A percentile compares a stretch with the other conserved stretches of the same genome.
Conservation (phyloP, 2,329 filamentous ascomycete genomes). For the Thermomyces lanuginosus region DNA sequence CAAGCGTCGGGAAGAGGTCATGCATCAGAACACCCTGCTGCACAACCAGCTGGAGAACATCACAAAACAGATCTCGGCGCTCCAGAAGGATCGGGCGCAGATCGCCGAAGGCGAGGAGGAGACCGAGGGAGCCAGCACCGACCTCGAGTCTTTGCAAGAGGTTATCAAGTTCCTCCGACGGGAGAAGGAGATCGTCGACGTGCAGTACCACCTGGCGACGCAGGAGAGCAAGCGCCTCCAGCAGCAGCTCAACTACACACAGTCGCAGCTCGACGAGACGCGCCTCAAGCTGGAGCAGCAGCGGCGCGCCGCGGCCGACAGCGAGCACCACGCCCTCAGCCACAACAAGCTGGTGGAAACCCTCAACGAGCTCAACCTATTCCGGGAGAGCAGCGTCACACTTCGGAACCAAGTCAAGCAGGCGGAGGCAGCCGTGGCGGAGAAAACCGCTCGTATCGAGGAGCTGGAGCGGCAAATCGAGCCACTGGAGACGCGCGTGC, state of each 20-base stretch:
- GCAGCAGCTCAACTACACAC: constrained; percentile 75
- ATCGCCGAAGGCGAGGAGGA: constrained; percentile 36
- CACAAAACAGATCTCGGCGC: constrained; percentile 56
- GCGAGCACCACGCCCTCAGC: constrained; percentile 53
- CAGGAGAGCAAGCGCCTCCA: constrained; percentile 79
- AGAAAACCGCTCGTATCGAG: constrained; percentile 59
- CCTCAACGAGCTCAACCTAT: constrained; percentile 86
- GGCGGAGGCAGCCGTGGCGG: constrained; percentile 56
- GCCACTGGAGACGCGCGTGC: constrained; percentile 63
- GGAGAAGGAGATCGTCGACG: constrained; percentile 94
- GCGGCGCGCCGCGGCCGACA: constrained; percentile 58
- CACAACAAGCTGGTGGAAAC: constrained; percentile 89
- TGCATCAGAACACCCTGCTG: constrained; percentile 77
- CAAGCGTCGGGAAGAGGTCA: constrained; percentile 63
- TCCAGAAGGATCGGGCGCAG: constrained; percentile 58
- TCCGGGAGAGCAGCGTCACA: constrained; percentile 85
- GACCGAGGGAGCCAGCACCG: constrained; percentile 36
- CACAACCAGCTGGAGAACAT: constrained; percentile 79
- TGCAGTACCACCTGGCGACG: constrained; percentile 80
- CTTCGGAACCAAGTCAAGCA: constrained; percentile 73
- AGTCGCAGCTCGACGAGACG: constrained; percentile 75
- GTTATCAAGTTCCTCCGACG: constrained; percentile 80
- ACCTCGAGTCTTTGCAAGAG: constrained; percentile 65
- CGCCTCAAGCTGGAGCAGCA: constrained; percentile 84
- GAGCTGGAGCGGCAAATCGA: constrained; percentile 60